Percentiles rank a stretch among this genome's conserved stretches.
phyloP scores from a whole-genome alignment of 2,329 filamentous ascomycete species.

The Mycosphaerella arachidis region DNA sequence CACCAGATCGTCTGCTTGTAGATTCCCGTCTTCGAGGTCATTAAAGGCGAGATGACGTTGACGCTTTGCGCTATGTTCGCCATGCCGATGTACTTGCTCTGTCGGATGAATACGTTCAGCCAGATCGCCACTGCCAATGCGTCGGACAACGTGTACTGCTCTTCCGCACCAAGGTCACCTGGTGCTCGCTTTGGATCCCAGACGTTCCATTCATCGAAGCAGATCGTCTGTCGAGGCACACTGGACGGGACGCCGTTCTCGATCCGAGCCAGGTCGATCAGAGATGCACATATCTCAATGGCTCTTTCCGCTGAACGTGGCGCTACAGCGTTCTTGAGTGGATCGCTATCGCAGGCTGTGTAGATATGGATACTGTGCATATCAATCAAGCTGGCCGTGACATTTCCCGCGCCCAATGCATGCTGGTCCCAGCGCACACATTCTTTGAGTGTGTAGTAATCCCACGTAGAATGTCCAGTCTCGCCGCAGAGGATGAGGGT shows the following conservation, averaged over 20 bases:
- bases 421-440: conserved; percentile 55
- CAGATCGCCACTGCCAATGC: conserved; percentile 70
- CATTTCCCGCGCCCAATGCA: conserved; percentile 43
- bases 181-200: conserved; percentile 71
- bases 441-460: conserved; percentile 67
- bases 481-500: conserved; percentile 70
- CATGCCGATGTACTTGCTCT: conserved; percentile 68
- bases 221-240: conserved; percentile 64
- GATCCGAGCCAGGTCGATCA: conserved; percentile 70
- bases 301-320: conserved; percentile 67
- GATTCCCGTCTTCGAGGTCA: conserved; percentile 63
- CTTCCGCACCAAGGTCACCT: conserved; percentile 67
- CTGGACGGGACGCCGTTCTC: conserved; percentile 59
- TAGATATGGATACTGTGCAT: conserved; percentile 82
- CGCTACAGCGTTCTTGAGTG: conserved; percentile 56
- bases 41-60: conserved; percentile 72
- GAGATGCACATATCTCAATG: conserved; percentile 62
- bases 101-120: conserved; percentile 72
- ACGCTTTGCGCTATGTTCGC: conserved; percentile 73
- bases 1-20: conserved; percentile 72
- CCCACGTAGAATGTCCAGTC: conserved; percentile 65
- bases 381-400: conserved; percentile 56
- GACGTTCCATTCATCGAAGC: conserved; percentile 83
- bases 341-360: conserved; percentile 53
- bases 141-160: conserved; percentile 69